Evolutionary conservation across 2,329 filamentous ascomycete species (phyloP), one percentile per base, ranked within the genome.

Genomic region (Nigrospora osmanthi): DNA sequence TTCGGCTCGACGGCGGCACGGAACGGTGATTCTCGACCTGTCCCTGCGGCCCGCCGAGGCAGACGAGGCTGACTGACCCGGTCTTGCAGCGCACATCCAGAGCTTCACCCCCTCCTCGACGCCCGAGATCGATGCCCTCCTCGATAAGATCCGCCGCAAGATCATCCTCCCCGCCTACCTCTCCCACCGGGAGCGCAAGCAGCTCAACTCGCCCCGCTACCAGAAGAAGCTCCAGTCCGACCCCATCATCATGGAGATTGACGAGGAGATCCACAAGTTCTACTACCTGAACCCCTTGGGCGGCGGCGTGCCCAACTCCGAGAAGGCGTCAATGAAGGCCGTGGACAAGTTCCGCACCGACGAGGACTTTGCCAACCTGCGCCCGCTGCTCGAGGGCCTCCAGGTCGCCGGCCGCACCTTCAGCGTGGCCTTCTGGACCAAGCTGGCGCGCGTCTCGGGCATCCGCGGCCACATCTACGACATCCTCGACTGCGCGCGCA

Each of bases 141-240:
- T 86, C 49, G 58, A 62, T 35, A 61, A 55, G 17, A 71, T 85
- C 57, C 78, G 81, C 51, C 63, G 71, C 38, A 75, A 75, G 52
- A 71, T 82, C 59, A 75, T 85, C 58, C 63, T 85, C 36, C 81
- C 81, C n/a, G 63, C 71, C 31, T 76, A 80, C 57, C 75, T 87
- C 28, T 68, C 72, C 17, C 46, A 58, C 28, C 61, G 65, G 42
- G 75, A 84, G 63, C 73, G 69, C 53, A 67, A 73, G 52, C 68
- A 75, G 47, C 62, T 85, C 53, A 74, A 71, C 63, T 64, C 68
- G 47, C 50, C 57, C 13, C 70, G 68, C 49, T 66, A 71, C 59
- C 64, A 68, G 51, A 63, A 70, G 50, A 61, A 61, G 47, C 71
- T 85, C 35, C 63, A 73, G 47, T 62, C 67, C 33, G 76, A 81